Evolutionary conservation across 2,329 filamentous ascomycete species (phyloP), one percentile per base, ranked within the genome.

Genomic region (Tolypocladium ophioglossoides): DNA sequence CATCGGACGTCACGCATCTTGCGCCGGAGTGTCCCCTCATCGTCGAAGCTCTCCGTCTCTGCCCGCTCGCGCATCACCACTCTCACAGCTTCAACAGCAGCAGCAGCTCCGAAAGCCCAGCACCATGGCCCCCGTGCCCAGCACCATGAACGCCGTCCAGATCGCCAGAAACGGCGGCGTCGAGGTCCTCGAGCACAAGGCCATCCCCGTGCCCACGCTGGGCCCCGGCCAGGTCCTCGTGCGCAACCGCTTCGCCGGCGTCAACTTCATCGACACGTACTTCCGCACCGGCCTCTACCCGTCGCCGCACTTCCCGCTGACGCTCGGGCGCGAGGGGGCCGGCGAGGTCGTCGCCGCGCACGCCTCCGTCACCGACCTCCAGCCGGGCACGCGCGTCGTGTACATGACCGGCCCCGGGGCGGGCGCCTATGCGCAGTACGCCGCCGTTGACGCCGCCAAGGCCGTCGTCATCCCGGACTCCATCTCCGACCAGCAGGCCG

Each of bases 211-310:
- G 1, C 89, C 90, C 0, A 72, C 77, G 51, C 80, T 79, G 2
- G 74, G 80, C 38, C 80, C 85, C n/a, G 85, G 83, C 55, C 78
- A 95, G 61, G 71, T 96, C 24, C 79, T 96, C 4, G 81, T 96
- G 55, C 87, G 86, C 71, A 95, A 95, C 70, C 82, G 85, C 59
- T 87, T 81, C 66, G 78, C 86, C 50, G 91, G 91, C 56, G 75
- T 96, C 57, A 96, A 96, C 72, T 96, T 81, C 72, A 95, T 96
- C 64, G 91, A 96, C 71, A 95, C 75, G 40, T 95, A 96, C 73
- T 95, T 91, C 79, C 89, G 91, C 67, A 83, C 80, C 14, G 91
- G 91, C 12, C 80, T 95, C 51, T 96, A 96, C 76, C 74, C 77
- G 12, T 74, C 84, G 1, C 78, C 86, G 0, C 47, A 56, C 2